Evolutionary conservation across 495 filamentous ascomycete genomes (phyloP).

Genomic region (Penicillium canescens): DNA sequence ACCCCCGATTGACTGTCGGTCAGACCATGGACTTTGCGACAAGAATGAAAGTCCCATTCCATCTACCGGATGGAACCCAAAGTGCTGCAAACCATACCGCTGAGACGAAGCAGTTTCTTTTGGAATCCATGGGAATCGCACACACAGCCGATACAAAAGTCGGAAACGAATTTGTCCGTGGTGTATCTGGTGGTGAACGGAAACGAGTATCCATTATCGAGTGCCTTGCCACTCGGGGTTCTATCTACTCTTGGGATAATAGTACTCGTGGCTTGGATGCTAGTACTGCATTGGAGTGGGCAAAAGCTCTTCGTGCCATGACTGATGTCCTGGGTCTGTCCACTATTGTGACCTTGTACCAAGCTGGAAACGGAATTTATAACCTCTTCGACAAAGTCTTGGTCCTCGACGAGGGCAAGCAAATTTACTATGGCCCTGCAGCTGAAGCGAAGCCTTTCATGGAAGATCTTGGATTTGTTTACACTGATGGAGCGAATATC

Average conservation of each 20-base stretch:
- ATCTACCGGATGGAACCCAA: slow-evolving; percentile 31
- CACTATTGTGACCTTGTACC: slow-evolving; percentile 55
- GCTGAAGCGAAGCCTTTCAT: slow-evolving; percentile 64
- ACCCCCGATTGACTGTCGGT: slow-evolving; percentile 66
- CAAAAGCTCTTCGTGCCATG: slow-evolving; percentile 46
- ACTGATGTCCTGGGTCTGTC: slow-evolving; percentile 47
- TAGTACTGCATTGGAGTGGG: slow-evolving; percentile 57
- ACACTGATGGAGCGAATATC: slow-evolving; percentile 49
- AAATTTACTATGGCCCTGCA: slow-evolving; percentile 61
- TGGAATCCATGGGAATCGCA: slow-evolving; percentile 71
- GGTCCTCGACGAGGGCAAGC: slow-evolving; percentile 62
- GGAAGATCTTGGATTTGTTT: slow-evolving; percentile 62
- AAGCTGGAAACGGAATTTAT: slow-evolving; percentile 64
- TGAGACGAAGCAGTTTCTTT: slow-evolving; percentile 63
- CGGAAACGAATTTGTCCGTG: slow-evolving; percentile 76
- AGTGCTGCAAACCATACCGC: slow-evolving; percentile 50
- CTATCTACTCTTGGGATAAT: slow-evolving; percentile 63
- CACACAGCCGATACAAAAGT: slow-evolving; percentile 79
- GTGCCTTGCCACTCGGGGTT: slow-evolving; percentile 58
- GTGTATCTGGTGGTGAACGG: slow-evolving; percentile 80
- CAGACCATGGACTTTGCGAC: slow-evolving; percentile 71
- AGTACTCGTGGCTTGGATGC: slow-evolving; percentile 61
- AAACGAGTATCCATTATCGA: slow-evolving; percentile 71
- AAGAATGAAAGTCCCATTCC: slow-evolving; percentile 32
- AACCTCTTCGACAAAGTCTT: slow-evolving; percentile 67